Evolutionary conservation across 2,329 filamentous ascomycete genomes (phyloP), one percentile per base, ranked within the genome.

Genomic region (Aspergillus viridinutans): DNA sequence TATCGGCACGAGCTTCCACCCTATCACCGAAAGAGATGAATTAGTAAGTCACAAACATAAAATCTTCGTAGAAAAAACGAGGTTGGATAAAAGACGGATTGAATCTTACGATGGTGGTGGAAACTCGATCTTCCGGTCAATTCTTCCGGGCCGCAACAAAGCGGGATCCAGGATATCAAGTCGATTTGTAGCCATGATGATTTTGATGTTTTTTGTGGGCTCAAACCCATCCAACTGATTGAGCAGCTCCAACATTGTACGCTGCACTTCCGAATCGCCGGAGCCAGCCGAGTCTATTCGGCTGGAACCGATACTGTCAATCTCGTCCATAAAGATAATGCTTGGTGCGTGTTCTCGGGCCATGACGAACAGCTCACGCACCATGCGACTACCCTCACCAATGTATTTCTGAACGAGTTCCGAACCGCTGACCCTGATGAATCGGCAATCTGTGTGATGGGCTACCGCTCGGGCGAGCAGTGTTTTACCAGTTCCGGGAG

Each of bases 321-420:
- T 97, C 78, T 99, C 94, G 76, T 99, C 94, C 94, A 99, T 99
- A 82, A 99, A 99, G 77, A 99, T 99, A 78, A 99, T 99, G 65
- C 90, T 96, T 23, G 94, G 94, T 1, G 94, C 94, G 69, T 99
- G 94, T 74, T 99, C 94, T 77, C 94, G 85, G 28, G 94, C 94
- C 94, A 99, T 99, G 73, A 99, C 90, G 83, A 99, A 99, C 52
- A 99, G 84, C 78, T 99, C 94, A 71, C 94, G 90, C 62, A 99
- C 94, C 94, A 99, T 99, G 68, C 94, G 88, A 67, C 90, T 94
- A 71, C 94, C 94, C 75, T 99, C 94, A 72, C 94, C 94, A 69
- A 99, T 99, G 78, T 99, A 99, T 80, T 99, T 99, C 74, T 99
- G 94, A 65, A 99, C 94, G 71, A 99, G 78, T 76, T 99, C 94